Base-by-base conservation (phyloP, 2,329 filamentous ascomycete species). In the Cercospora zeae-maydis region DNA sequence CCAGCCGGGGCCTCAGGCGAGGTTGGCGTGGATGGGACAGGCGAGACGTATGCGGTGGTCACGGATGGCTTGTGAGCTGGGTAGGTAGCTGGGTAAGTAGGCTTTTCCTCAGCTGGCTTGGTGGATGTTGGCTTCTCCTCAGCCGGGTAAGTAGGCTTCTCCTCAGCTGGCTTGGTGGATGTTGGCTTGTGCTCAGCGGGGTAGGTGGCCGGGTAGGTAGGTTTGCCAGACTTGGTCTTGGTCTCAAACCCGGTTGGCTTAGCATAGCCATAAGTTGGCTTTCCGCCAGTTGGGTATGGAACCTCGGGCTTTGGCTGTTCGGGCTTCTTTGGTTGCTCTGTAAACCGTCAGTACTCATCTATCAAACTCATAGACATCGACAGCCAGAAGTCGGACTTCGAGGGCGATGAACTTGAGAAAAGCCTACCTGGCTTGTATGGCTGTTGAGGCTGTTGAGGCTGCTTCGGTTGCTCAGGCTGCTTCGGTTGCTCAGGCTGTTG, bases 11-110 rank as follows among this genome's bases (percentile, higher is more conserved):
- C 52, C 27, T 37, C 53, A 56, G 53, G 31, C 10, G 34, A 56
- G 33, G 19, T 21, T 13, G 34, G 30, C 8, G n/a, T 4, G 31
- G 19, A 37, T 16, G 56, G 57, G 3, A 52, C 33, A 27, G 65
- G 63, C 13, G 59, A 64, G 14, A 66, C 67, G 51, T 66, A 67
- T 34, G 58, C 63, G 24, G 61, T 62, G 36, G 55, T 55, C 27
- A 49, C 49, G 2, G 56, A 16, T 11, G 56, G 56, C 24, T 58
- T 27, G 53, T 42, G 58, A 53, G 62, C 55, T 14, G 58, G 33
- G 27, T 42, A 58, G n/a, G 54, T 62, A 3, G 62, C 53, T 36
- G 54, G 27, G 52, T 45, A 36, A 53, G 37, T 19, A 56, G 54
- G 57, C 45, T 55, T 59, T 4, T 24, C 6, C 52, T 39, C 54